phyloP scores from a whole-genome alignment of 441 rosid species.

The Gossypium armourianum region DNA sequence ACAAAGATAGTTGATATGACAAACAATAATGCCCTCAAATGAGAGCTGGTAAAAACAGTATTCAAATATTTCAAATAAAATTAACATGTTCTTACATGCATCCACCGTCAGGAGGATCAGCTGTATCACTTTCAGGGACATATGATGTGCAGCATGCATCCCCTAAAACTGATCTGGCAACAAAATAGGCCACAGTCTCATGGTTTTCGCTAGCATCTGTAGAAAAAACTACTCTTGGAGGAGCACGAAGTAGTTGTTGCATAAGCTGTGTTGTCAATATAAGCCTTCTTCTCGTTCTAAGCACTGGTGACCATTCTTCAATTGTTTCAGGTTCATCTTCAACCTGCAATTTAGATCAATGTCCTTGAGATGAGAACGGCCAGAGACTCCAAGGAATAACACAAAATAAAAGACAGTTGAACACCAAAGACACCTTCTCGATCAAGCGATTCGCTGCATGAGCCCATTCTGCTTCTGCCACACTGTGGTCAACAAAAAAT shows the following conservation, averaged over 20 bases:
- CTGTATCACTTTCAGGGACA: constrained; percentile 25
- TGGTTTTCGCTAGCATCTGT: constrained; percentile 35
- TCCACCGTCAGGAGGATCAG: constrained; percentile 22
- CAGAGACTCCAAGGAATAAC: neutral
- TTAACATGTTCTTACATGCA: constrained; percentile 38
- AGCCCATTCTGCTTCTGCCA: constrained; percentile 65
- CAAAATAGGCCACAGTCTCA: constrained; percentile 41
- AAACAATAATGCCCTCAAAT: neutral
- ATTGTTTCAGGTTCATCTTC: constrained; percentile 39
- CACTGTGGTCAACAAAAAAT: constrained; percentile 38
- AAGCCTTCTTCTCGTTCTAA: constrained; percentile 62
- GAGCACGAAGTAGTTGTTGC: constrained; percentile 59
- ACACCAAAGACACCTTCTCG: constrained; percentile 53
- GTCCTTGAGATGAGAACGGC: constrained; percentile 12
- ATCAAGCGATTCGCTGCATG: constrained; percentile 42
- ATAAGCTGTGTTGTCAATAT: constrained; percentile 57
- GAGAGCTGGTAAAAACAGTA: neutral
- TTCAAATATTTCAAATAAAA: constrained; percentile 1
- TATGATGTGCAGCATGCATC: constrained; percentile 48
- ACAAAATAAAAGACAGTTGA: neutral
- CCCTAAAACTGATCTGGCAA: constrained; percentile 51
- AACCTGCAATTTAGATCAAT: constrained; percentile 35
- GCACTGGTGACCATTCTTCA: constrained; percentile 31
- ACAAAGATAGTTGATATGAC: neutral
- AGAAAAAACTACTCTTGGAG: constrained; percentile 35